Percentiles rank a stretch among this genome's conserved stretches.
Conservation (phyloP, 345 rosid species). For the Camelina sativa region DNA sequence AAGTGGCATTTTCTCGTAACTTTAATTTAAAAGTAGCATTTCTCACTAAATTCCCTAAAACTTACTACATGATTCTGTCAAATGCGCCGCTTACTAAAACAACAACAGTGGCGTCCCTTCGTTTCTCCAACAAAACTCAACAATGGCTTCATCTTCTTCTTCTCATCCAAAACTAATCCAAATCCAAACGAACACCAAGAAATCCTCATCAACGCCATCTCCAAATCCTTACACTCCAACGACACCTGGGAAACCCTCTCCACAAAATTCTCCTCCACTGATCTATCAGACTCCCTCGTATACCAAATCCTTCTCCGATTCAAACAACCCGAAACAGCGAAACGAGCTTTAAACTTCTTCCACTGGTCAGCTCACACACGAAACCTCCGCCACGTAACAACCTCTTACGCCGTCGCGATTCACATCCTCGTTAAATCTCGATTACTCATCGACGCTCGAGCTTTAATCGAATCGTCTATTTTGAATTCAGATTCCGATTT, state of each 20-base stretch:
- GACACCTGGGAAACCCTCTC: slow-evolving; percentile 64
- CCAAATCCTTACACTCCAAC: slow-evolving; percentile 48
- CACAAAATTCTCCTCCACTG: slow-evolving; percentile 45
- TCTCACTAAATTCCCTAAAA: too few species aligned
- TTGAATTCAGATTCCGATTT: slow-evolving; percentile 43
- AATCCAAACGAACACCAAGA: slow-evolving; percentile 10
- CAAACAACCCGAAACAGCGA: slow-evolving; percentile 66
- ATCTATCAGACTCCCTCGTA: slow-evolving; percentile 50
- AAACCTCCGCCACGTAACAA: slow-evolving; percentile 52
- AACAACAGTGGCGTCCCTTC: slow-evolving; percentile 34
- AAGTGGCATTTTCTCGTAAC: too few species aligned
- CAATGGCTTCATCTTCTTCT: slow-evolving; percentile 6
- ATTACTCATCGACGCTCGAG: slow-evolving; percentile 65
- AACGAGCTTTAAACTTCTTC: slow-evolving; percentile 72
- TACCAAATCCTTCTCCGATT: slow-evolving; percentile 60
- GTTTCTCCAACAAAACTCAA: neutral
- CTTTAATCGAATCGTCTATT: slow-evolving; percentile 63
- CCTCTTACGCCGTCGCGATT: slow-evolving; percentile 59
- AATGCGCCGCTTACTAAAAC: slow-evolving; percentile 19
- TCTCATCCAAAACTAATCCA: slow-evolving; percentile 24
- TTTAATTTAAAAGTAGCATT: too few species aligned
- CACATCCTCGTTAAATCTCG: slow-evolving; percentile 63
- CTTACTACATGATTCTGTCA: too few species aligned
- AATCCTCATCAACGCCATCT: slow-evolving; percentile 41
- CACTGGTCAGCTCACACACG: slow-evolving; percentile 67